These are phyloP conservation scores for Suillus alpinus DNA, from an alignment of 768 basidiomycete genomes.

Conservation along the genomic window DNA sequence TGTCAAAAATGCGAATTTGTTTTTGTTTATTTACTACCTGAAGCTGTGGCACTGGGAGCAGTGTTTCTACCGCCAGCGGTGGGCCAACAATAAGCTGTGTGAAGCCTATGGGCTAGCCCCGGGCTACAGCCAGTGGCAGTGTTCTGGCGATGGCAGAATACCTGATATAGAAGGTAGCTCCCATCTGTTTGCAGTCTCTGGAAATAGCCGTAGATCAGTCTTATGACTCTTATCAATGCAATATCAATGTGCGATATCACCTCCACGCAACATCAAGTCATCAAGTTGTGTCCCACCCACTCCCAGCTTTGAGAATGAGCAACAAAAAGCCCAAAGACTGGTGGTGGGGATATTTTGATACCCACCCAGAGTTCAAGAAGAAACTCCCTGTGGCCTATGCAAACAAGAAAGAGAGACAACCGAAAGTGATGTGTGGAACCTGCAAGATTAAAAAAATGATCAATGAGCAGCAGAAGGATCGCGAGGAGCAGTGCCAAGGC, in stretches of 20 bases:
- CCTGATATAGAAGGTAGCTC: not conserved
- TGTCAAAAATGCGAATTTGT: too few species aligned
- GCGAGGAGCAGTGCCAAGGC: not conserved
- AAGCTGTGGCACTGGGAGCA: too few species aligned
- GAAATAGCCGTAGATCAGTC: too few species aligned
- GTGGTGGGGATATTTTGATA: slow-evolving; percentile 12
- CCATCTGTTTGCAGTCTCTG: not conserved
- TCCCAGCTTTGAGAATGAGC: not conserved
- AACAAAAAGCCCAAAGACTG: not conserved
- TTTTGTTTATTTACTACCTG: too few species aligned
- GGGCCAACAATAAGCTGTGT: not conserved
- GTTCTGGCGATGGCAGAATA: not conserved
- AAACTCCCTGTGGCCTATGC: slow-evolving; percentile 1
- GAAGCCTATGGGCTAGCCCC: not conserved
- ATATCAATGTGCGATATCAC: not conserved
- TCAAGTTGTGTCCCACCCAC: not conserved
- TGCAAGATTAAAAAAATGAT: not conserved
- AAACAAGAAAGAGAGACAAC: not conserved
- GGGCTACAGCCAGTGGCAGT: not conserved
- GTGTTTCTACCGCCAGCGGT: not conserved
- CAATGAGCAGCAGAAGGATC: slow-evolving; percentile 1
- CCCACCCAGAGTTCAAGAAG: not conserved
- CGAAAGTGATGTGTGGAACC: not conserved
- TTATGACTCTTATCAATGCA: too few species aligned
- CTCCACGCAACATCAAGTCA: not conserved